Evolutionary conservation across 768 basidiomycete genomes (phyloP).

Genomic region (Lentinula detonsa): DNA sequence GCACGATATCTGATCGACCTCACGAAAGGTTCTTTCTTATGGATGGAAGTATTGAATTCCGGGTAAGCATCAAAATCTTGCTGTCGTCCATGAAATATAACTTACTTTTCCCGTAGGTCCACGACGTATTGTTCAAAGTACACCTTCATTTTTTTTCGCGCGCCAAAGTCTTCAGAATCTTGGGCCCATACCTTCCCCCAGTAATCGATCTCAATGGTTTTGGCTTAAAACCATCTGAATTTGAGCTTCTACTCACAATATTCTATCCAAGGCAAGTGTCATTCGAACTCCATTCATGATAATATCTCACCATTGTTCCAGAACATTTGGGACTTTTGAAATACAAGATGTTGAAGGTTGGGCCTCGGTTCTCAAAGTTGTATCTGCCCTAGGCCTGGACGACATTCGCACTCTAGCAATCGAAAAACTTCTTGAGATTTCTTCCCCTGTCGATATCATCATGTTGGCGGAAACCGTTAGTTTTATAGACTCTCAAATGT

Average conservation of each 20-base stretch:
- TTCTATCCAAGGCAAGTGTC: neutral
- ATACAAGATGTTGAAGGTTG: neutral
- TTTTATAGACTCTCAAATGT: neutral
- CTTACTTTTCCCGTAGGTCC: neutral
- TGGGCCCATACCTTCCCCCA: neutral
- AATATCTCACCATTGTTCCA: neutral
- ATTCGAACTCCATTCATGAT: neutral
- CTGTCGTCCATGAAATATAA: neutral
- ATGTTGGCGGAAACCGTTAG: neutral
- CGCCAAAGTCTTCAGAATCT: neutral
- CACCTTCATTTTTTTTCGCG: neutral
- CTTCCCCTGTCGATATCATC: conserved; percentile 1
- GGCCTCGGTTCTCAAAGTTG: neutral
- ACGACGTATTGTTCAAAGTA: neutral
- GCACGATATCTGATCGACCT: neutral
- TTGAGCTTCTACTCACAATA: neutral
- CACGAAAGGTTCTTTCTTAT: neutral
- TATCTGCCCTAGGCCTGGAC: neutral
- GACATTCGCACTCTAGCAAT: neutral
- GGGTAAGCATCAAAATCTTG: neutral
- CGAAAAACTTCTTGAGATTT: neutral
- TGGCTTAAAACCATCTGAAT: neutral
- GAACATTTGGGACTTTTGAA: neutral
- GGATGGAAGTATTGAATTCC: neutral
- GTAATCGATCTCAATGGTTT: neutral